Percentiles rank a stretch among this genome's conserved stretches.
Evolutionary conservation across 495 filamentous ascomycete genomes (phyloP).

Genomic region (Platismatia glauca): DNA sequence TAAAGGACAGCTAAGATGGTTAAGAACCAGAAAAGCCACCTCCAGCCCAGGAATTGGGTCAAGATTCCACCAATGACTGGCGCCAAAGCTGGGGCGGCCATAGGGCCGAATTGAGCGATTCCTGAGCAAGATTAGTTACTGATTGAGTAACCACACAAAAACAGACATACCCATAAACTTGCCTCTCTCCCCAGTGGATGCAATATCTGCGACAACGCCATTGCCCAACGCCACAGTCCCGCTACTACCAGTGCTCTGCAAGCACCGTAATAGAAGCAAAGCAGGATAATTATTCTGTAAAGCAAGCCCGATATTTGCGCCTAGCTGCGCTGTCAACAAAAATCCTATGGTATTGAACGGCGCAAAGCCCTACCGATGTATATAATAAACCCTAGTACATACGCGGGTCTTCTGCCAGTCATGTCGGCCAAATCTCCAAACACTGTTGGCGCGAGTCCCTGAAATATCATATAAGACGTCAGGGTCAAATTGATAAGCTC

Average conservation of each 20-base stretch:
- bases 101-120: slow-evolving; percentile 20
- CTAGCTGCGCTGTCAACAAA: not conserved
- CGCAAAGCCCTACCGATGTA: slow-evolving; percentile 24
- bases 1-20: slow-evolving; percentile 40
- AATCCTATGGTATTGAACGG: not conserved
- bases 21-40: slow-evolving; percentile 50
- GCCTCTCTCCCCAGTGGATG: slow-evolving; percentile 30
- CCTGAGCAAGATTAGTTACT: not conserved
- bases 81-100: slow-evolving; percentile 34
- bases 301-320: slow-evolving; percentile 34
- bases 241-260: slow-evolving; percentile 48
- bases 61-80: slow-evolving; percentile 49
- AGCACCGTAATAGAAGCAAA: slow-evolving; percentile 44
- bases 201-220: slow-evolving; percentile 32
- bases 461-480: slow-evolving; percentile 58
- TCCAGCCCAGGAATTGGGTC: slow-evolving; percentile 45
- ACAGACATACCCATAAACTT: slow-evolving; percentile 31
- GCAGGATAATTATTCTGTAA: slow-evolving; percentile 42
- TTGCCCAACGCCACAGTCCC: slow-evolving; percentile 24
- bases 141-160: not conserved
- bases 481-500: slow-evolving; percentile 60
- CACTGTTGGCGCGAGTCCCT: slow-evolving; percentile 42
- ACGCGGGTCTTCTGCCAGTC: slow-evolving; percentile 34
- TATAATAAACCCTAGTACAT: slow-evolving; percentile 32
- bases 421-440: slow-evolving; percentile 36